A percentile compares a stretch with the other conserved stretches of the same genome.
phyloP scores from a whole-genome alignment of 2,329 filamentous ascomycete species.

The Nannizziopsis barbatae region DNA sequence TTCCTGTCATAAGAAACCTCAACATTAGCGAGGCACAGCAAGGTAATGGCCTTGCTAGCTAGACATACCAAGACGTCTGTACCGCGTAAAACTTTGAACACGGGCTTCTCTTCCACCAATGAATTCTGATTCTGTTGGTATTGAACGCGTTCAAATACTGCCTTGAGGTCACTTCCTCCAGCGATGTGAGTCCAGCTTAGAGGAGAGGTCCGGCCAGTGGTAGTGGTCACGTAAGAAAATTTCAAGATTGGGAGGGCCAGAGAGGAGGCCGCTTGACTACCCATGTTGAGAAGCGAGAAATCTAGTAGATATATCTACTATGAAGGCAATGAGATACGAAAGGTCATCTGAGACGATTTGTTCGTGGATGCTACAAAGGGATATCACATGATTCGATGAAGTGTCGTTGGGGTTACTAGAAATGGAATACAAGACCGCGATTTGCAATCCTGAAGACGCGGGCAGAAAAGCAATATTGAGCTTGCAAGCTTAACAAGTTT shows the following conservation, averaged over 20 bases:
- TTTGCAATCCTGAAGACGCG: too few species aligned
- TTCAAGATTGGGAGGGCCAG: slow-evolving; percentile 24
- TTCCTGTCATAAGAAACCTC: slow-evolving; percentile 25
- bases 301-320: slow-evolving; percentile 1
- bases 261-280: background rate
- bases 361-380: background rate
- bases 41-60: too few species aligned
- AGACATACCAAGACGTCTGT: slow-evolving; percentile 27
- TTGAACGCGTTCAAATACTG: slow-evolving; percentile 26
- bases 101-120: slow-evolving; percentile 17
- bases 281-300: background rate
- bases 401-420: background rate
- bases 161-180: slow-evolving; percentile 27
- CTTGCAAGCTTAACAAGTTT: too few species aligned
- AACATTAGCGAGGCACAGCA: background rate
- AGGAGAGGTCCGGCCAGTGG: slow-evolving; percentile 28
- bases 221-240: slow-evolving; percentile 36
- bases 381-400: background rate
- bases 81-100: slow-evolving; percentile 29
- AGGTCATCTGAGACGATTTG: background rate
- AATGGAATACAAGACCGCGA: too few species aligned
- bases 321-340: background rate
- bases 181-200: slow-evolving; percentile 37
- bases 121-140: slow-evolving; percentile 3
- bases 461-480: too few species aligned